Percentiles rank a stretch among this genome's conserved stretches.
Evolutionary conservation across 2,329 filamentous ascomycete species (phyloP).

Genomic region (Nigrospora oryzae): DNA sequence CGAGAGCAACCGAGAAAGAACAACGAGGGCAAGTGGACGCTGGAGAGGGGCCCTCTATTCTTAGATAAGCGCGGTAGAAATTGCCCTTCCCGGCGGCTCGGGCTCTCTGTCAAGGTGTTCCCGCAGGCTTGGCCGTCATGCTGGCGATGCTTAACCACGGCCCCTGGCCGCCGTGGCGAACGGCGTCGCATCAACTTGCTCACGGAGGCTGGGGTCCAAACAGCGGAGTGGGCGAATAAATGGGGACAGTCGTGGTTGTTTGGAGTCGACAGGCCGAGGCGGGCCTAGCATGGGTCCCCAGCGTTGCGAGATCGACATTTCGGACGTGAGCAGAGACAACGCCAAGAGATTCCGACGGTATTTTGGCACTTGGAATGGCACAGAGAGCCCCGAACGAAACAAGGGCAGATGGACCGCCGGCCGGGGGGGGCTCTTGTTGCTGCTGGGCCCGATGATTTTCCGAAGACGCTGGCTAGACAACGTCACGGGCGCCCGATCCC

Average conservation of each 20-base stretch:
- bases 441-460: no score
- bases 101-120: background rate
- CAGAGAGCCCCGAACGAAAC: no score
- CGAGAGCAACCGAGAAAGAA: background rate
- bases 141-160: background rate
- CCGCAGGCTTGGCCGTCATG: background rate
- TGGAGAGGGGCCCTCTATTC: no score
- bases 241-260: no score
- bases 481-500: no score
- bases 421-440: no score
- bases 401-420: no score
- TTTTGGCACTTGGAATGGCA: no score
- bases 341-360: slow-evolving; percentile 12
- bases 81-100: background rate
- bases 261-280: no score
- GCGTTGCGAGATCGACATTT: background rate
- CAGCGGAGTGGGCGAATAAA: no score
- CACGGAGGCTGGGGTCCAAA: background rate
- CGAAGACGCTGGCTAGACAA: no score
- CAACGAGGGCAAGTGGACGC: background rate
- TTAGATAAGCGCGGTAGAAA: background rate
- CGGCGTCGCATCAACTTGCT: background rate
- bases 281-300: no score
- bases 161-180: background rate
- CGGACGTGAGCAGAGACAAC: slow-evolving; percentile 10